A percentile compares a stretch with the other conserved stretches of the same genome.
Evolutionary conservation across 2,329 filamentous ascomycete species (phyloP).

Genomic region (Simplicillium aogashimaense): DNA sequence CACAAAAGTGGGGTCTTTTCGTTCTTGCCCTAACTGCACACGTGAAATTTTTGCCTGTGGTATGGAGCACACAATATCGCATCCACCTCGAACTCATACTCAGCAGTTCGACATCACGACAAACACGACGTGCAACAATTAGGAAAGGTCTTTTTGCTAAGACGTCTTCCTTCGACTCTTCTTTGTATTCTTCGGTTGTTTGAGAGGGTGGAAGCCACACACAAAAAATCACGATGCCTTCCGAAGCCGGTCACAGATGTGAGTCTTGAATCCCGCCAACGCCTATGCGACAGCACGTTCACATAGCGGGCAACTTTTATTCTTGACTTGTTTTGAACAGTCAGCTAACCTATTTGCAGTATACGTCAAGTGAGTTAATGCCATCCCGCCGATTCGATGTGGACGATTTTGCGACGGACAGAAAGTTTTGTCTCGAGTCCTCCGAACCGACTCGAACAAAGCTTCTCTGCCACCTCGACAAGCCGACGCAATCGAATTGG

Average conservation of each 20-base stretch:
- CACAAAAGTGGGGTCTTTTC: too few relatives aligned
- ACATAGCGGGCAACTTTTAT: constrained; percentile 1
- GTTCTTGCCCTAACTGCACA: not conserved
- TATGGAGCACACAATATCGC: constrained; percentile 4
- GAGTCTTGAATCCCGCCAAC: constrained; percentile 35
- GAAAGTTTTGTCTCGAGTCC: constrained; percentile 16
- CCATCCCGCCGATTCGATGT: constrained; percentile 12
- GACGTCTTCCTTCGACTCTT: constrained; percentile 29
- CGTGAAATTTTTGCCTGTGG: not conserved
- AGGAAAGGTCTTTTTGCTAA: constrained; percentile 35
- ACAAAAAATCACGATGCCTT: constrained; percentile 68
- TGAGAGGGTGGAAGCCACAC: constrained; percentile 35
- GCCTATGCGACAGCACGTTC: constrained; percentile 5
- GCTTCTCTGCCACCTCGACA: not conserved
- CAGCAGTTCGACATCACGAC: constrained; percentile 8
- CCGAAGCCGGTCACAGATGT: constrained; percentile 82
- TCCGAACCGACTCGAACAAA: constrained; percentile 5
- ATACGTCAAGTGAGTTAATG: constrained; percentile 74
- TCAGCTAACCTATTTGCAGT: constrained; percentile 34
- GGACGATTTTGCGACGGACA: constrained; percentile 7
- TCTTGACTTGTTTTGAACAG: not conserved
- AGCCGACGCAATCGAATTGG: not conserved
- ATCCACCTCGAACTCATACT: constrained; percentile 8
- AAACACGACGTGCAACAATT: constrained; percentile 6
- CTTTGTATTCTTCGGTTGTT: constrained; percentile 32